phyloP scores from a whole-genome alignment of 129 eudicot species.

The Tagetes patula region DNA sequence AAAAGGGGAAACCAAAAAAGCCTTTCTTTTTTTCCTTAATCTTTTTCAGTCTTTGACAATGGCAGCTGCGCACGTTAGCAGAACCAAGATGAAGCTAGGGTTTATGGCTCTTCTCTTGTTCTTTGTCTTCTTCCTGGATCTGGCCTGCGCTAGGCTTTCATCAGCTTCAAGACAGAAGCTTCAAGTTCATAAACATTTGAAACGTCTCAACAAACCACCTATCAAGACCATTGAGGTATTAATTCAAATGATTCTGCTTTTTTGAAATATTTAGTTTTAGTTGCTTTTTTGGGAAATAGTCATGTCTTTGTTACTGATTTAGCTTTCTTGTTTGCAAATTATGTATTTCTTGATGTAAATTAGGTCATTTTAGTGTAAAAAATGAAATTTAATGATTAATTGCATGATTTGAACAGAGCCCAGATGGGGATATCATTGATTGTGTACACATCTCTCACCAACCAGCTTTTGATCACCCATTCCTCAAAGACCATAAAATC shows the following conservation, averaged over 20 bases:
- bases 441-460: constrained; percentile 87
- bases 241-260: neutral
- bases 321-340: constrained; percentile 19
- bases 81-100: constrained; percentile 35
- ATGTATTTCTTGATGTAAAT: constrained; percentile 23
- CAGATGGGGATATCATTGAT: constrained; percentile 89
- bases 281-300: neutral
- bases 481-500: constrained; percentile 90
- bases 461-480: constrained; percentile 97
- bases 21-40: constrained; percentile 15
- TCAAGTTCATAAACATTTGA: constrained; percentile 79
- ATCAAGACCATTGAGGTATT: constrained; percentile 77
- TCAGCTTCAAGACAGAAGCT: constrained; percentile 66
- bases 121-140: constrained; percentile 42
- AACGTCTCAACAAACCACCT: constrained; percentile 76
- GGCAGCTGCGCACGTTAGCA: constrained; percentile 48
- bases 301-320: constrained; percentile 15
- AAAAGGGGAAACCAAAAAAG: neutral
- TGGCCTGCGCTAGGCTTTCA: constrained; percentile 52
- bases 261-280: neutral
- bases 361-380: neutral
- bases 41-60: constrained; percentile 22
- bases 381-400: constrained; percentile 24
- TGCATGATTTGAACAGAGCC: constrained; percentile 57
- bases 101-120: constrained; percentile 28